Evolutionary conservation across 1,139 yeast genomes (phyloP), one percentile per base, ranked within the genome.

Genomic region (Debaryomyces singareniensis): DNA sequence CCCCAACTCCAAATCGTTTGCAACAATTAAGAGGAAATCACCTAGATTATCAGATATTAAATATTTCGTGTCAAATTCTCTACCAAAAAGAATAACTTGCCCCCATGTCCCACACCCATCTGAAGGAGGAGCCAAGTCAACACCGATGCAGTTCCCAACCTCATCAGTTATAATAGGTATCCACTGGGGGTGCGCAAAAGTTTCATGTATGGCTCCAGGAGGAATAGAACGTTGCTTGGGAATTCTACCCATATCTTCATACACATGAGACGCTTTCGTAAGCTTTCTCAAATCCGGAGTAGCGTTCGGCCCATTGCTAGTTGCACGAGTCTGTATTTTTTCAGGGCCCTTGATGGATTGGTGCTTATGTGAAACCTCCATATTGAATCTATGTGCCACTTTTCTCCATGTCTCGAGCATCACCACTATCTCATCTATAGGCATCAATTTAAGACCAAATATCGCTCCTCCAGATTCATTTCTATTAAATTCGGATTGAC

Each of bases 151-250:
- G 57, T 89, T 89, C 13, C 97, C 97, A 7, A 83, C 79, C 36
- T 75, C 78, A 51, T 89, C 97, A 9, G 94, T 84, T 13, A 86
- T 74, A 26, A 89, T 55, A 2, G 97, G 97, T 32, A 89, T 79
- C 97, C 97, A 89, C 48, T 73, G 76, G 5, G 86, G 78, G 52
- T 86, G 87, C 2, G 96, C 91, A 57, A 84, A 89, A 1, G 75
- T 76, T 3, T 71, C 65, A 47, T 82, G 84, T 20, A 87, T 64
- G 5, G 76, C 57, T 4, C 77, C 77, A 12, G 85, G 84, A 4
- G 97, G 97, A 10, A 82, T 67, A 1, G 86, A 75, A 31, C 64
- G 65, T 56, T 87, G 96, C 28, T 47, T 53, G n/a, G 83, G 82
- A 24, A 75, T 50, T 11, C 7, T 7, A 11, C 25, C 11, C 6